Evolutionary conservation across 78 protist genomes (phyloP).

Genomic region (Bodo saltans): DNA sequence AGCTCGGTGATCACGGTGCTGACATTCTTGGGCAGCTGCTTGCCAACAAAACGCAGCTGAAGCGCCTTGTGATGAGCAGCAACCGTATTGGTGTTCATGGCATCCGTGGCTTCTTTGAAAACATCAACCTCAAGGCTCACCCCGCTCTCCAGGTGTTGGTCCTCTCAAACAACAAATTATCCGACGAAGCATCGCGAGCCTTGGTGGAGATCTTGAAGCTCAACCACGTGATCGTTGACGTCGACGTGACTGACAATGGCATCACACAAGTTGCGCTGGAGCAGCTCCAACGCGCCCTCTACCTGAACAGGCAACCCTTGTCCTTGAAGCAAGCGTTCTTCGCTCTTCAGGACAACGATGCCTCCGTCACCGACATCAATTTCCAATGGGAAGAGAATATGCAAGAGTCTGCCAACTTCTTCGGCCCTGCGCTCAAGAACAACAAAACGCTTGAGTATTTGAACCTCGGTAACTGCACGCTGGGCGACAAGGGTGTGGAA

Average conservation of each 20-base stretch:
- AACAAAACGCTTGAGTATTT: neutral
- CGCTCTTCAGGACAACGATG: constrained; percentile 1
- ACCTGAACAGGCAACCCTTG: constrained; percentile 13
- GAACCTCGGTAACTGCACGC: neutral
- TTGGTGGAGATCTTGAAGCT: neutral
- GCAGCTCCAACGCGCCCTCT: neutral
- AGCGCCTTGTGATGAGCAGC: too few species aligned
- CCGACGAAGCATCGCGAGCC: neutral
- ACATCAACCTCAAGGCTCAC: too few species aligned
- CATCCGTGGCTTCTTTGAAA: too few species aligned
- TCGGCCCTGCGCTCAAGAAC: neutral
- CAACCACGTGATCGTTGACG: neutral
- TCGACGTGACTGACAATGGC: constrained; percentile 18
- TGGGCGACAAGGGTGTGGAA: neutral
- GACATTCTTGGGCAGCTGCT: too few species aligned
- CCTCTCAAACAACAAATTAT: neutral
- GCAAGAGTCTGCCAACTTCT: neutral
- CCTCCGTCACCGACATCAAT: neutral
- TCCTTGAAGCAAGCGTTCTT: neutral
- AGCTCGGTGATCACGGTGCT: too few species aligned
- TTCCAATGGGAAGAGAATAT: neutral
- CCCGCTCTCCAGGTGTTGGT: too few species aligned
- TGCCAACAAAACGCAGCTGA: too few species aligned
- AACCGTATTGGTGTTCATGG: too few species aligned
- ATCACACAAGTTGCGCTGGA: neutral